Conservation (phyloP, 2,329 filamentous ascomycete genomes). For the Ophiostoma novo-ulmi region DNA sequence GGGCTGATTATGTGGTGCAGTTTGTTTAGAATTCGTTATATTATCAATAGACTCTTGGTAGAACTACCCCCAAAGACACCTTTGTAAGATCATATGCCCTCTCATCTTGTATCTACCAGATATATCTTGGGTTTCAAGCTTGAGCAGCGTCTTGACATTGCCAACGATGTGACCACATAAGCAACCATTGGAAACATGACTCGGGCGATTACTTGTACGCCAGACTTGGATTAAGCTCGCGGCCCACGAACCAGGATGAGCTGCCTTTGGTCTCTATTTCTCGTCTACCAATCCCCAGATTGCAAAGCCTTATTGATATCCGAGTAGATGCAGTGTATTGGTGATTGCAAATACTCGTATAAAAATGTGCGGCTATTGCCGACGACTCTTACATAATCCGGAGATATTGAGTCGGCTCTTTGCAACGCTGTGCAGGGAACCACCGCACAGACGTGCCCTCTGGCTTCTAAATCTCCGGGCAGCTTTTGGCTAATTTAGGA, state of each 20-base stretch:
- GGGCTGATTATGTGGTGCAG: no score
- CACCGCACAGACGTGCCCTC: neutral
- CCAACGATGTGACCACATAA: neutral
- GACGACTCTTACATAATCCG: neutral
- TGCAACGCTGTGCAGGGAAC: neutral
- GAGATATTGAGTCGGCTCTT: neutral
- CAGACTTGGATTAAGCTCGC: neutral
- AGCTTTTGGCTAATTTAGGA: no score
- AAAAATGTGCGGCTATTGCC: neutral
- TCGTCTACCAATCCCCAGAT: neutral
- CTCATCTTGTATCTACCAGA: no score
- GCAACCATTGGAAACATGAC: no score
- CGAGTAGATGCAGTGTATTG: neutral
- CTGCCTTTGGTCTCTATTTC: neutral
- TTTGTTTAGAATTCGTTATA: no score
- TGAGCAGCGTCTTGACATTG: neutral
- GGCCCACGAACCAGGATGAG: neutral
- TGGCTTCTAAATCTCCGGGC: no score
- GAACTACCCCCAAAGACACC: no score
- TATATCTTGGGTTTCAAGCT: no score
- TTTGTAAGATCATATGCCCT: no score
- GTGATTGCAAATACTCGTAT: neutral
- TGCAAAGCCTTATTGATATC: neutral
- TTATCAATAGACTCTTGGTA: no score
- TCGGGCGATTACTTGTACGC: neutral